Conservation (phyloP, 164 flowering plant genomes). For the Houttuynia cordata region DNA sequence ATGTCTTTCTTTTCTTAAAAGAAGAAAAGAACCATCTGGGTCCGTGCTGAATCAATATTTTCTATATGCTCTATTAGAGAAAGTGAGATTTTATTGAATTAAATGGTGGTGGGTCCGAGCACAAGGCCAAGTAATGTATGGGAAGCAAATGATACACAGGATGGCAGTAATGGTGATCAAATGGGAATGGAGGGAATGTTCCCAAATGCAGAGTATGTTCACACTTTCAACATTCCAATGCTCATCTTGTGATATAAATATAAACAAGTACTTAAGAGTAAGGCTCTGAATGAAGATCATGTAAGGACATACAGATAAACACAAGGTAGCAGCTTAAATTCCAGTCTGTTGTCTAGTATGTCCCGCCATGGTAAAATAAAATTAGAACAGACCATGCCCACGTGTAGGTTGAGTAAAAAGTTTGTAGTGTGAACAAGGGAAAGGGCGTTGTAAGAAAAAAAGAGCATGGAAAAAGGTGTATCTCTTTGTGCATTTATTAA, state of each 20-base stretch:
- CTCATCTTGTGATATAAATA: background rate
- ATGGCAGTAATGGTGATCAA: background rate
- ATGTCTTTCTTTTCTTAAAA: too few relatives aligned
- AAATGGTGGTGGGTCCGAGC: too few relatives aligned
- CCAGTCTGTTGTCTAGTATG: background rate
- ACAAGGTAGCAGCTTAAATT: background rate
- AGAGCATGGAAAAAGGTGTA: too few relatives aligned
- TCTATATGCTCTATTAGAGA: too few relatives aligned
- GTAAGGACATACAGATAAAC: background rate
- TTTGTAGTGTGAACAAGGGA: too few relatives aligned
- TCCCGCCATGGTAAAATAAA: background rate
- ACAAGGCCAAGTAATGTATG: too few relatives aligned
- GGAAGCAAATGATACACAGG: background rate
- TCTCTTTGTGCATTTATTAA: too few relatives aligned
- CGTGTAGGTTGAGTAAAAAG: background rate
- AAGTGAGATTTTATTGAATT: too few relatives aligned
- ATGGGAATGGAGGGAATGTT: background rate
- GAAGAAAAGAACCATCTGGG: too few relatives aligned
- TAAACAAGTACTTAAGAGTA: background rate
- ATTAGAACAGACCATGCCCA: background rate
- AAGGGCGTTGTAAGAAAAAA: too few relatives aligned
- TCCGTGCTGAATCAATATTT: too few relatives aligned
- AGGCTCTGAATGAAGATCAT: background rate
- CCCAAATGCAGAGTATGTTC: background rate
- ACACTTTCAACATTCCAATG: background rate